A percentile compares a stretch with the other conserved stretches of the same genome.
Conservation (phyloP, 2,329 filamentous ascomycete species). For the Paradendryphiella salina region DNA sequence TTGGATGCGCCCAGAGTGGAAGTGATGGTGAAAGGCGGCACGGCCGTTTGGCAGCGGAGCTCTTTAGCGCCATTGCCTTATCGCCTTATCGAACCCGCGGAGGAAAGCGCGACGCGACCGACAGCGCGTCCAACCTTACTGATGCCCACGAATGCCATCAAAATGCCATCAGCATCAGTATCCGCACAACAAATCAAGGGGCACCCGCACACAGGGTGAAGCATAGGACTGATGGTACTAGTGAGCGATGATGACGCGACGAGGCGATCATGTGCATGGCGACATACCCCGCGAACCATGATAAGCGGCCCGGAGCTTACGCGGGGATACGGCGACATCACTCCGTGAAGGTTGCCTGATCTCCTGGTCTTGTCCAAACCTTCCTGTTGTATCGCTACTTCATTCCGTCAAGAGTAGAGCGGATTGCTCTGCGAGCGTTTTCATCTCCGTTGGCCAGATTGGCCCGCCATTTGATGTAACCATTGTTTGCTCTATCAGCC, state of each 20-base stretch:
- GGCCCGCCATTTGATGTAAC: conserved; percentile 5
- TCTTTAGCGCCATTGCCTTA: conserved; percentile 18
- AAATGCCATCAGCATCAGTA: background rate
- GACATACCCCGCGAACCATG: conserved; percentile 31
- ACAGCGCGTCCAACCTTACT: conserved; percentile 1
- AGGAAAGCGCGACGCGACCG: conserved; percentile 10
- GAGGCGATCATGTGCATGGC: conserved; percentile 27
- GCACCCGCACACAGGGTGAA: background rate
- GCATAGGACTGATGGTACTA: background rate
- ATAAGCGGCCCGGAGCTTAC: conserved; percentile 32
- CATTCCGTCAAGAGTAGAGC: background rate
- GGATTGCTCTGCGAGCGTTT: background rate
- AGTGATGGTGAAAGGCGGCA: no score
- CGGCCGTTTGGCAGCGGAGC: no score
- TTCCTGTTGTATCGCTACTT: background rate
- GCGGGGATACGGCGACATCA: conserved; percentile 26
- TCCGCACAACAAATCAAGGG: background rate
- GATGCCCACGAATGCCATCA: background rate
- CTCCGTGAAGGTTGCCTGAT: conserved; percentile 9
- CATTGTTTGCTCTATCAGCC: conserved; percentile 2
- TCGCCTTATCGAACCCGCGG: conserved; percentile 24
- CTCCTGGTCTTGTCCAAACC: background rate
- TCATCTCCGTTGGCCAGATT: background rate
- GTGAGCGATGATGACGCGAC: conserved; percentile 16
- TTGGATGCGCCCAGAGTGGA: no score